These are phyloP conservation scores for Lyophyllum decastes DNA, from an alignment of 768 basidiomycete species.

Conservation along the genomic window DNA sequence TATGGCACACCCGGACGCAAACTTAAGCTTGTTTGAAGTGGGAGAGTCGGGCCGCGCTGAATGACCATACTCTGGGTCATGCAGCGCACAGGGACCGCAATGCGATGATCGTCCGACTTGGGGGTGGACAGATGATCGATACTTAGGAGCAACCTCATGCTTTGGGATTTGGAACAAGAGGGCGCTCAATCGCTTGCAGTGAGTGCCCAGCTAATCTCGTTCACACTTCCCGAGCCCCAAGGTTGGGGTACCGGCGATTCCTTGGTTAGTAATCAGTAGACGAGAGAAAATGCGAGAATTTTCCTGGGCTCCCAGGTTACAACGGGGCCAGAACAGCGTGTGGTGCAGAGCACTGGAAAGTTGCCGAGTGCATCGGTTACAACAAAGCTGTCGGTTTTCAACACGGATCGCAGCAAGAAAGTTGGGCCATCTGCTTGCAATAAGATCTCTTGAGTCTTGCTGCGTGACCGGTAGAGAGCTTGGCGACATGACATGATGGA, in stretches of 20 bases:
- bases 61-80: not conserved
- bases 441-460: not conserved
- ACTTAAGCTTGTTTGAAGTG: not conserved
- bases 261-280: not conserved
- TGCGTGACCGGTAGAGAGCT: not conserved
- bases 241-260: not conserved
- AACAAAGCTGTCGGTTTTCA: not conserved
- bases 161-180: not conserved
- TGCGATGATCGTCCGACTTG: not conserved
- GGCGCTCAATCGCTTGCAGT: not conserved
- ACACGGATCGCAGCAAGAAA: not conserved
- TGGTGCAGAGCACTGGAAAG: not conserved
- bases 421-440: not conserved
- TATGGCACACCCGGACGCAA: not conserved
- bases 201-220: not conserved
- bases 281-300: not conserved
- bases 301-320: not conserved
- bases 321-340: not conserved
- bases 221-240: not conserved
- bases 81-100: not conserved
- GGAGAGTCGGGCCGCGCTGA: not conserved
- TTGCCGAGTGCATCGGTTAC: not conserved
- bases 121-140: not conserved
- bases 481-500: not conserved
- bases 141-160: not conserved